These are phyloP conservation scores for Auriscalpium vulgare DNA, from an alignment of 768 basidiomycete species.

Conservation along the genomic window DNA sequence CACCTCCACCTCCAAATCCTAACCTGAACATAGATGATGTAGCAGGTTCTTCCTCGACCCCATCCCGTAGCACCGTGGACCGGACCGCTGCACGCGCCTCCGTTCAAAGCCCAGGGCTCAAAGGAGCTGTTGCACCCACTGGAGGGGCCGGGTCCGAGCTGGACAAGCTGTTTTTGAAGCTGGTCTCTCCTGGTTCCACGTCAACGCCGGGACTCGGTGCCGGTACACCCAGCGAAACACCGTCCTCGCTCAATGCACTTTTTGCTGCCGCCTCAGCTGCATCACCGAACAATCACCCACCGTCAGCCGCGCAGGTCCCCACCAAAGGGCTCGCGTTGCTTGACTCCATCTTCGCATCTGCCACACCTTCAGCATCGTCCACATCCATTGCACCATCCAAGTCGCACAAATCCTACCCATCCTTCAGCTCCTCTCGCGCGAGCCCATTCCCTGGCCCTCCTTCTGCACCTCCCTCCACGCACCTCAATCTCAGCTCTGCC, in stretches of 20 bases:
- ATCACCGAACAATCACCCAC: slow-evolving; percentile 18
- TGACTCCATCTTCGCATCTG: slow-evolving; percentile 71
- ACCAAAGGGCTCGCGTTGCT: slow-evolving; percentile 50
- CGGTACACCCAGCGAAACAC: too few relatives aligned
- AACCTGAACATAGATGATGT: slow-evolving; percentile 17
- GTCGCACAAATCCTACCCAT: background rate
- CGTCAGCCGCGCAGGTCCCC: background rate
- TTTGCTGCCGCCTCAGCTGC: slow-evolving; percentile 28
- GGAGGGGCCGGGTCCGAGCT: slow-evolving; percentile 28
- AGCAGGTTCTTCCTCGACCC: background rate
- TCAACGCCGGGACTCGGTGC: slow-evolving; percentile 8
- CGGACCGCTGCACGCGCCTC: background rate
- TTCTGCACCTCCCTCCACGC: slow-evolving; percentile 13
- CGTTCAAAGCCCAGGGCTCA: background rate
- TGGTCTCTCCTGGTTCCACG: slow-evolving; percentile 23
- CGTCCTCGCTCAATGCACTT: slow-evolving; percentile 33
- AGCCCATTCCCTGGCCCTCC: slow-evolving; percentile 14
- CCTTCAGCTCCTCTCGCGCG: background rate
- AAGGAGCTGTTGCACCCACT: background rate
- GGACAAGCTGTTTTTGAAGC: slow-evolving; percentile 37
- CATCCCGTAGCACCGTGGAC: background rate
- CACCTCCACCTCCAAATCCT: slow-evolving; percentile 55
- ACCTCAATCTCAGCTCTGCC: slow-evolving; percentile 17
- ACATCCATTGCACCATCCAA: slow-evolving; percentile 5
- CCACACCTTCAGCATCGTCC: slow-evolving; percentile 24